Base-by-base conservation (phyloP, 345 rosid species). In the Toxicodendron radicans region DNA sequence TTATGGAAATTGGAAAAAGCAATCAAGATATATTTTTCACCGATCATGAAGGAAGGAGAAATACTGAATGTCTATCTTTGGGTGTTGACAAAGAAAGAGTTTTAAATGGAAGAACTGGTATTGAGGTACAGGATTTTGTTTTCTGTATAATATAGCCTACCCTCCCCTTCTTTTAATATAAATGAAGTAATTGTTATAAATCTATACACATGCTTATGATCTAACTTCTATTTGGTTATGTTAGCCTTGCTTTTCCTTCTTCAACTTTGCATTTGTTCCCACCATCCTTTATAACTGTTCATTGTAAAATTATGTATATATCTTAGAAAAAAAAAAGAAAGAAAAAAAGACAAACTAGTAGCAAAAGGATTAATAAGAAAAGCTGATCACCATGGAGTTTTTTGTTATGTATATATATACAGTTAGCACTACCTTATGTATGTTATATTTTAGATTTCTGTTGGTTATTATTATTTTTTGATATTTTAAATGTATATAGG, bases 61-160 rank as follows among this genome's bases (percentile, higher is more conserved):
- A 68, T 61, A 87, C 92, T 4, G 97, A 94, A 78, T 92, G 88
- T 82, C 80, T 94, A 69, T 90, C 90, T 70, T 92, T 97, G 97
- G 92, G 98, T 54, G 80, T 91, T 76, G 97, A 94, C 79, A 92
- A 86, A 83, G 97, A 94, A 77, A 86, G 97, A 57, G 97, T 92
- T 73, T 78, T 94, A 23, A 88, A 80, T 77, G 98, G 98, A 79
- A 83, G 98, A 83, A 92, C 97, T 79, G 97, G 91, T 73, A 85
- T 94, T 62, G 98, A 94, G 97, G 98, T 94, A 82, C 33, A 35
- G 30, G 58, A 60, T 38, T 68, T 16, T 57, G 10, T 46, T 57
- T 70, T 21, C 41, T 23, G 27, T 35, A 10, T 53, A 4, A 27
- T 20, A 41, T 30, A 35, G 17, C 65, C 7, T 49, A 10, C 14